phyloP scores from a whole-genome alignment of 2,329 filamentous ascomycete species.

The Akanthomyces lecanii region DNA sequence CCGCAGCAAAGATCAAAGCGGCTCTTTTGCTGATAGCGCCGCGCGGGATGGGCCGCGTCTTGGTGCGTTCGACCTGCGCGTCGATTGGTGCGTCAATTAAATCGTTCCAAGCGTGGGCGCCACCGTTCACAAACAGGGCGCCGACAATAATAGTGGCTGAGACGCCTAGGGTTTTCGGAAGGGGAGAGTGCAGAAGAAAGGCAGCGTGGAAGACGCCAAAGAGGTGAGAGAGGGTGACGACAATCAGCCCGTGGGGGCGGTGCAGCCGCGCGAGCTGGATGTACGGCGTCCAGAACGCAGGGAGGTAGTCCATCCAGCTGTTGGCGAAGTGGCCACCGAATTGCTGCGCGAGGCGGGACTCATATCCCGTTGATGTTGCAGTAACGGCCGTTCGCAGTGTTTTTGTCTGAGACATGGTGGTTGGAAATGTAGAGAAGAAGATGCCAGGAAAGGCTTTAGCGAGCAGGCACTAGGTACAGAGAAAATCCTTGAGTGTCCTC shows the following conservation, averaged over 20 bases:
- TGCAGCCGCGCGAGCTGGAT: slow-evolving; percentile 30
- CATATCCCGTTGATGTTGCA: background rate
- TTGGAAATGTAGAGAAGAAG: background rate
- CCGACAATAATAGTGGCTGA: slow-evolving; percentile 14
- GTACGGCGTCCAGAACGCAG: slow-evolving; percentile 31
- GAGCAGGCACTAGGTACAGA: background rate
- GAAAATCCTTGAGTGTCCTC: too few species aligned
- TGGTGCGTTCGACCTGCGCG: slow-evolving; percentile 27
- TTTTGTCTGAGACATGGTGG: background rate
- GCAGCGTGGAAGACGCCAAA: slow-evolving; percentile 29
- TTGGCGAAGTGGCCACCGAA: slow-evolving; percentile 31
- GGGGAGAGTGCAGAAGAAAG: slow-evolving; percentile 19
- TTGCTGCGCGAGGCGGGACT: slow-evolving; percentile 19
- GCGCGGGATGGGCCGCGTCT: slow-evolving; percentile 31
- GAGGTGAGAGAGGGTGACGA: slow-evolving; percentile 32
- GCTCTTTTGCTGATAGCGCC: slow-evolving; percentile 28
- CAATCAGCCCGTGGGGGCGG: slow-evolving; percentile 28
- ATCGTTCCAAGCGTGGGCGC: slow-evolving; percentile 33
- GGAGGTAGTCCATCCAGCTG: slow-evolving; percentile 28
- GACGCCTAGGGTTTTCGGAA: background rate
- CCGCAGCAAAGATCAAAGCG: slow-evolving; percentile 29
- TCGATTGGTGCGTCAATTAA: slow-evolving; percentile 32
- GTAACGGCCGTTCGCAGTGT: background rate
- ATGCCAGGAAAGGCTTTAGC: background rate
- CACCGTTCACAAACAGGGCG: slow-evolving; percentile 31